These are phyloP conservation scores for Aspergillus fischeri DNA, from an alignment of 2,329 filamentous ascomycete species.

Conservation along the genomic window DNA sequence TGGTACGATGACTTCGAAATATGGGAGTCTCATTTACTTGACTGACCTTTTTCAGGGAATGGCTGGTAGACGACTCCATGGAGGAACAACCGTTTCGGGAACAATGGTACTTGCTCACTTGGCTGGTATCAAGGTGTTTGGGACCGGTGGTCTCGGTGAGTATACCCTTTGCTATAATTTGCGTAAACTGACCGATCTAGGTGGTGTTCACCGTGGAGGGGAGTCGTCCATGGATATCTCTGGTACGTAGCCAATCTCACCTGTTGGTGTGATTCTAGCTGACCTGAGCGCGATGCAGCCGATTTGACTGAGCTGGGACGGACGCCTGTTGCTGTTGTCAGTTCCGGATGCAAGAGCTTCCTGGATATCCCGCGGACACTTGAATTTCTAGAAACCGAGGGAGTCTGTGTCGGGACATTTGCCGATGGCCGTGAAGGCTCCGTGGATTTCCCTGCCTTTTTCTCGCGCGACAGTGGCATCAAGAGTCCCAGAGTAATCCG, in stretches of 20 bases:
- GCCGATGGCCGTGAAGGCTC: constrained; percentile 68
- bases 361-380: constrained; percentile 86
- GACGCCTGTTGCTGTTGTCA: constrained; percentile 82
- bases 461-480: constrained; percentile 78
- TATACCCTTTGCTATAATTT: not conserved
- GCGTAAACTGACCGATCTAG: constrained; percentile 23
- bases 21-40: not conserved
- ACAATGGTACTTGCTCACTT: constrained; percentile 86
- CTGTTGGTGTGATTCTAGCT: not conserved
- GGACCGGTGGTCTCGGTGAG: constrained; percentile 77
- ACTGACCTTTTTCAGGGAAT: constrained; percentile 48
- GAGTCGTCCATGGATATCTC: constrained; percentile 89
- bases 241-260: constrained; percentile 23
- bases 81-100: constrained; percentile 87
- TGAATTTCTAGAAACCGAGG: constrained; percentile 69
- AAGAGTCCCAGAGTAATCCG: constrained; percentile 72
- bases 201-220: constrained; percentile 87
- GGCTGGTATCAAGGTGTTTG: constrained; percentile 88
- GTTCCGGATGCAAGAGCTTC: constrained; percentile 93
- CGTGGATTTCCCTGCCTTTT: constrained; percentile 90
- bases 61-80: constrained; percentile 66
- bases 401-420: constrained; percentile 82
- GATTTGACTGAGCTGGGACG: constrained; percentile 91
- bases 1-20: constrained; percentile 50
- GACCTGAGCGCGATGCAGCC: constrained; percentile 45